Base-by-base conservation (phyloP, 495 filamentous ascomycete genomes). In the Neurospora terricola region DNA sequence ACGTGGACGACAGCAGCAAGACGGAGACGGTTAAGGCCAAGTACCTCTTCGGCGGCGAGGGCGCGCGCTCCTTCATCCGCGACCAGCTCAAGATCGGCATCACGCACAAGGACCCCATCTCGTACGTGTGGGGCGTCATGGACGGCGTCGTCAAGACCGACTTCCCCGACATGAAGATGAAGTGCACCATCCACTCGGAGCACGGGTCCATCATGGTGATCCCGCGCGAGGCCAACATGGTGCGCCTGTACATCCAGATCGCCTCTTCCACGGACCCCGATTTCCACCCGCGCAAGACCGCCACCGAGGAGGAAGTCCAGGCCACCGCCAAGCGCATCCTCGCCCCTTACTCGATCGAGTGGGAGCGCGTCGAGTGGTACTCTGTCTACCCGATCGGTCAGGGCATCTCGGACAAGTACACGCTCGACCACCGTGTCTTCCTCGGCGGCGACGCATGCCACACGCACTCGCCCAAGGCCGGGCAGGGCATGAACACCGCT, bases 121-220 rank as follows among this genome's bases (percentile, higher is more conserved):
- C 89, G 10, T 83, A 90, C 76, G 87, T 93, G 42, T 94, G 91
- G 91, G 91, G 90, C 48, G 91, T 94, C 34, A 86, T 94, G 79
- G 91, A 94, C 76, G 91, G 91, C 10, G 90, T 92, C 5, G 87
- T 93, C 16, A 86, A 91, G 72, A 94, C 91, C 0, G 85, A 92
- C 75, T 94, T 94, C 76, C 91, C 91, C 11, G 91, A 94, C 78
- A 88, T 94, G 77, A 89, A 88, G 93, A 95, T 94, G 86, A 97
- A 97, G 88, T 96, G 93, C 82, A 96, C 91, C 1, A 89, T 94
- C 71, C 88, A 91, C 72, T 90, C 90, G 21, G 83, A 87, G 77
- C 80, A 87, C 48, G 91, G 91, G 27, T 92, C 91, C 16, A 90
- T 93, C 73, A 88, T 94, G 81, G 90, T 91, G 71, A 93, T 94